Evolutionary conservation across 75 land plant genomes (phyloP).

Genomic region (Selaginella tamariscina): DNA sequence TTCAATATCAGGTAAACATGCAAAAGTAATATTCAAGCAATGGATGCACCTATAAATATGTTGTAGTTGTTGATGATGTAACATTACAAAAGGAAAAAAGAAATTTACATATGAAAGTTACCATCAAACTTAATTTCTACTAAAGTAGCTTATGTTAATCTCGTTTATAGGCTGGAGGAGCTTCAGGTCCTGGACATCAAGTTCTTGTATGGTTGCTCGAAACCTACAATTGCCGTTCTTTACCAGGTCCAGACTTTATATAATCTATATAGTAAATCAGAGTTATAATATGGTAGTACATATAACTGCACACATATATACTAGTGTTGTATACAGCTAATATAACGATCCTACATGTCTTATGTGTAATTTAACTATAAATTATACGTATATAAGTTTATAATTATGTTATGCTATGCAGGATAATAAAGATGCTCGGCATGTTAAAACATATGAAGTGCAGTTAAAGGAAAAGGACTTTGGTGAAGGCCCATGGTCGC

Average conservation of each 20-base stretch:
- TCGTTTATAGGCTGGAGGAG: constrained; percentile 76
- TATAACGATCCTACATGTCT: too few species aligned
- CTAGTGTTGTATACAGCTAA: too few species aligned
- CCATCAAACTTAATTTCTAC: too few species aligned
- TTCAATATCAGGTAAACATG: constrained; percentile 73
- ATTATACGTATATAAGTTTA: too few species aligned
- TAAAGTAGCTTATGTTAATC: neutral
- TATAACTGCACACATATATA: neutral
- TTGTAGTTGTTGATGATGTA: too few species aligned
- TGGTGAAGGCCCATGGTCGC: constrained; percentile 95
- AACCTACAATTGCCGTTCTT: constrained; percentile 93
- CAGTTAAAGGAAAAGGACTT: constrained; percentile 94
- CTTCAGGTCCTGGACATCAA: constrained; percentile 97
- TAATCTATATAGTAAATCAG: constrained; percentile 1
- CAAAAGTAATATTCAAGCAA: too few species aligned
- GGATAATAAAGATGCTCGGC: constrained; percentile 99
- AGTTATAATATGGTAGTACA: too few species aligned
- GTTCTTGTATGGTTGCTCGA: constrained; percentile 87
- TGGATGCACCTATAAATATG: too few species aligned
- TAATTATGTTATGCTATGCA: too few species aligned
- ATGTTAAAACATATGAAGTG: constrained; percentile 97
- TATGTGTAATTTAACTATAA: too few species aligned
- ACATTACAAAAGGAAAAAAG: too few species aligned
- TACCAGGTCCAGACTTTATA: constrained; percentile 45
- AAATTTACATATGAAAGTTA: too few species aligned